phyloP scores from a whole-genome alignment of 805 yeast species.

The Ogataea ramenticola region DNA sequence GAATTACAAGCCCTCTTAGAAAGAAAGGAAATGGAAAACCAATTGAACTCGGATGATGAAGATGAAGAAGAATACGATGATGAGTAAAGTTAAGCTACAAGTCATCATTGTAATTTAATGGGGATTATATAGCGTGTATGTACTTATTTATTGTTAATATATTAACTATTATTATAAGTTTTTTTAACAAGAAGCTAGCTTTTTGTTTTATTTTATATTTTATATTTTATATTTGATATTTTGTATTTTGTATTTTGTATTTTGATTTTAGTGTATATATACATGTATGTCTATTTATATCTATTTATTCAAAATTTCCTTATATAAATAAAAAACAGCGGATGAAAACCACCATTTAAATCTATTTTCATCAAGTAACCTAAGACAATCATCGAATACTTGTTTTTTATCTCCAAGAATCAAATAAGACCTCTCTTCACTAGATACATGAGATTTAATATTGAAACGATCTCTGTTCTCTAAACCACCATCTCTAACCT shows the following conservation, averaged over 20 bases:
- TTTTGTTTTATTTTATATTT: too few relatives aligned
- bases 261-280: background rate
- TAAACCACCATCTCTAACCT: conserved; percentile 2
- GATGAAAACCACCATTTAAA: conserved; percentile 25
- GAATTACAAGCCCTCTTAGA: conserved; percentile 94
- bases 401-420: conserved; percentile 9
- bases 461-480: background rate
- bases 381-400: conserved; percentile 10
- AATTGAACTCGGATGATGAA: conserved; percentile 74
- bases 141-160: too few relatives aligned
- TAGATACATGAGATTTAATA: background rate
- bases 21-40: conserved; percentile 83
- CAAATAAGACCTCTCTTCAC: conserved; percentile 4
- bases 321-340: conserved; percentile 19
- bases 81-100: conserved; percentile 1
- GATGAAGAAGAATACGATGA: conserved; percentile 26
- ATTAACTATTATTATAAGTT: too few relatives aligned
- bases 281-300: background rate
- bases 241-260: too few relatives aligned
- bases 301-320: conserved; percentile 7
- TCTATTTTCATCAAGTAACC: conserved; percentile 11
- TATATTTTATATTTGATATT: too few relatives aligned
- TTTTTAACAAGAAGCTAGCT: too few relatives aligned
- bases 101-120: background rate
- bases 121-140: background rate